A percentile compares a stretch with the other conserved stretches of the same genome.
Evolutionary conservation across 1,284 basidiomycete species (phyloP).

Genomic region (Apiotrichum porosum): DNA sequence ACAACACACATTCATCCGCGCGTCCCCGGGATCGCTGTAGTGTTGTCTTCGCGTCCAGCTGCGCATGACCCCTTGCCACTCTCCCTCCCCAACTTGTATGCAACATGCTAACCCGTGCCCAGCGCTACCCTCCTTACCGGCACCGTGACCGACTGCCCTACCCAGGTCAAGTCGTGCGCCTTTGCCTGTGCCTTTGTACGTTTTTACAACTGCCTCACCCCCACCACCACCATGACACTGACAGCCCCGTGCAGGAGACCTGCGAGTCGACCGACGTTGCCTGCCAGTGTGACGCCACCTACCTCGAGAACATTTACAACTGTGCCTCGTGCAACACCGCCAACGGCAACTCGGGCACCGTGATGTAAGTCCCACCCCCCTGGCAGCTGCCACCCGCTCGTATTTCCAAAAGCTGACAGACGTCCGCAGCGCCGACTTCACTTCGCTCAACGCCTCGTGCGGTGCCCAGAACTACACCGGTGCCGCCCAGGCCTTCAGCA

Average conservation of each 20-base stretch:
- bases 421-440: constrained; percentile 25
- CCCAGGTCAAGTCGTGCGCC: constrained; percentile 25
- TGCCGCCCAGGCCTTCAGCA: constrained; percentile 28
- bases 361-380: constrained; percentile 6
- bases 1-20: too few species aligned
- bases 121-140: constrained; percentile 27
- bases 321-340: constrained; percentile 47
- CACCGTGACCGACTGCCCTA: constrained; percentile 30
- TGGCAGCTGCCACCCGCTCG: neutral
- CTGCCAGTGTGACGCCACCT: constrained; percentile 41
- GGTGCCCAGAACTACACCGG: constrained; percentile 41
- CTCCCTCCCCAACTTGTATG: neutral
- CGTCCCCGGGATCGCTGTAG: too few species aligned
- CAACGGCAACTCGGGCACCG: constrained; percentile 42
- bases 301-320: constrained; percentile 48
- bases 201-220: too few species aligned
- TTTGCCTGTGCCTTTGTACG: constrained; percentile 37
- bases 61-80: neutral
- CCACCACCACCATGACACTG: too few species aligned
- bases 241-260: constrained; percentile 15
- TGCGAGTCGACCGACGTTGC: constrained; percentile 34
- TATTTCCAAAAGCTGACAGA: constrained; percentile 16
- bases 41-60: too few species aligned
- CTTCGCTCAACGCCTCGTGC: constrained; percentile 38
- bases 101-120: neutral